Percentiles rank a stretch among this genome's conserved stretches.
phyloP scores from a whole-genome alignment of 1,284 basidiomycete species.

The Pseudozyma hubeiensis region DNA sequence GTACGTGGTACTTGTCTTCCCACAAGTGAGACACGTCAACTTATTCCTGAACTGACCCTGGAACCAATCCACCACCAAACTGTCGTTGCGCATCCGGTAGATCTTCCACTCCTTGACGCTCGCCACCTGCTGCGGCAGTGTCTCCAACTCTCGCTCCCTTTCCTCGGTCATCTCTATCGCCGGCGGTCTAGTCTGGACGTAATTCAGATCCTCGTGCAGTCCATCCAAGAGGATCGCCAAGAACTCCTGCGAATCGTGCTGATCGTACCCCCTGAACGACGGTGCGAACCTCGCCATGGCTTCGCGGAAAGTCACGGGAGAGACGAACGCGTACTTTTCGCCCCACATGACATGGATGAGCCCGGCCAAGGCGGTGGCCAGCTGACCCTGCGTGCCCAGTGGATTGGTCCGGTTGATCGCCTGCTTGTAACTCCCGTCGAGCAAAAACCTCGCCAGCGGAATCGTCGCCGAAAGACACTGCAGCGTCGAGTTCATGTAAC shows the following conservation, averaged over 20 bases:
- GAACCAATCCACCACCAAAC: constrained; percentile 56
- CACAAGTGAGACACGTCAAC: constrained; percentile 65
- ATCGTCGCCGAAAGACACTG: constrained; percentile 67
- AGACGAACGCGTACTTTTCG: constrained; percentile 83
- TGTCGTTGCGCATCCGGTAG: constrained; percentile 66
- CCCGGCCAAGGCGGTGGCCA: constrained; percentile 85
- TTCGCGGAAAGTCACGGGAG: constrained; percentile 87
- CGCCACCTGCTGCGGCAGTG: constrained; percentile 78
- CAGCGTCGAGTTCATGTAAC: constrained; percentile 68
- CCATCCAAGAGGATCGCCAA: constrained; percentile 58
- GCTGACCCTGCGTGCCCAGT: constrained; percentile 85
- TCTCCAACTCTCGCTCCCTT: constrained; percentile 71
- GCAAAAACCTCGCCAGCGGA: constrained; percentile 61
- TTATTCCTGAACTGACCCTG: constrained; percentile 67
- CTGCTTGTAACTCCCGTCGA: constrained; percentile 79
- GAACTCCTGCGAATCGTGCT: constrained; percentile 62
- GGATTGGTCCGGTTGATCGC: constrained; percentile 90
- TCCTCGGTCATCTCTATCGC: constrained; percentile 62
- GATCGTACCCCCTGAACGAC: constrained; percentile 60
- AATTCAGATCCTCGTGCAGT: constrained; percentile 57
- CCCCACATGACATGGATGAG: constrained; percentile 89
- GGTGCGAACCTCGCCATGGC: constrained; percentile 69
- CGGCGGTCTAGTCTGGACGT: constrained; percentile 53
- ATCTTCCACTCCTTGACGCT: constrained; percentile 56
- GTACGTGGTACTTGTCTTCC: constrained; percentile 91